Evolutionary conservation across 2,329 filamentous ascomycete species (phyloP).

Genomic region (Colletotrichum musicola): DNA sequence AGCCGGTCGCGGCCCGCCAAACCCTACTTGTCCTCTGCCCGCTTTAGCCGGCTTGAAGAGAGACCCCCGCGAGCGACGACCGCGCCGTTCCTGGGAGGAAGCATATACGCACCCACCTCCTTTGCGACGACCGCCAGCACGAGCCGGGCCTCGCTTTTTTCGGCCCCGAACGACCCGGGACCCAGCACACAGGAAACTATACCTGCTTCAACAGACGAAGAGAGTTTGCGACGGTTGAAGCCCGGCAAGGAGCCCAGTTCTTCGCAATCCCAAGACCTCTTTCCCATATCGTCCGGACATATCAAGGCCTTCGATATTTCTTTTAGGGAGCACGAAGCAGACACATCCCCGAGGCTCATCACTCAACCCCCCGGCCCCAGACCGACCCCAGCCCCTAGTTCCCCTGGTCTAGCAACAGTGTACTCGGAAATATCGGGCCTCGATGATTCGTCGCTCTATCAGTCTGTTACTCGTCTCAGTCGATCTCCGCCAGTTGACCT

Average conservation of each 20-base stretch:
- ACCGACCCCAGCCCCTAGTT: not conserved
- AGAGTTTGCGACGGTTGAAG: not conserved
- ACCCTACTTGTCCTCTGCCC: not conserved
- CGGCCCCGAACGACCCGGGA: not conserved
- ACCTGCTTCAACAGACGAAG: not conserved
- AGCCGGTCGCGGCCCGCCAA: conserved; percentile 19
- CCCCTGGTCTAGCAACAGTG: not conserved
- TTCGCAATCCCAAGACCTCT: conserved; percentile 13
- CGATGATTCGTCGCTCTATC: not conserved
- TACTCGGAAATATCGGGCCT: not conserved
- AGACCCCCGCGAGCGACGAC: not conserved
- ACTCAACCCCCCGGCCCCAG: not conserved
- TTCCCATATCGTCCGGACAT: conserved; percentile 18
- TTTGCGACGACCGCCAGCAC: conserved; percentile 10
- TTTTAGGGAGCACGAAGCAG: conserved; percentile 12
- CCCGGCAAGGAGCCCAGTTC: not conserved
- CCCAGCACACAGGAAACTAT: conserved; percentile 22
- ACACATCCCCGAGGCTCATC: not conserved
- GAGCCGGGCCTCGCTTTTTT: conserved; percentile 23
- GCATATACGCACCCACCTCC: not conserved
- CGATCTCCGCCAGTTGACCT: conserved; percentile 20
- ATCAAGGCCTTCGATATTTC: conserved; percentile 24
- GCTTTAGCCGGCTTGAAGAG: not conserved
- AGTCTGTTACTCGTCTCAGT: not conserved
- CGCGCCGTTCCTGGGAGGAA: not conserved